Evolutionary conservation across 1,284 basidiomycete species (phyloP).

Genomic region (Wolfiporia cocos): DNA sequence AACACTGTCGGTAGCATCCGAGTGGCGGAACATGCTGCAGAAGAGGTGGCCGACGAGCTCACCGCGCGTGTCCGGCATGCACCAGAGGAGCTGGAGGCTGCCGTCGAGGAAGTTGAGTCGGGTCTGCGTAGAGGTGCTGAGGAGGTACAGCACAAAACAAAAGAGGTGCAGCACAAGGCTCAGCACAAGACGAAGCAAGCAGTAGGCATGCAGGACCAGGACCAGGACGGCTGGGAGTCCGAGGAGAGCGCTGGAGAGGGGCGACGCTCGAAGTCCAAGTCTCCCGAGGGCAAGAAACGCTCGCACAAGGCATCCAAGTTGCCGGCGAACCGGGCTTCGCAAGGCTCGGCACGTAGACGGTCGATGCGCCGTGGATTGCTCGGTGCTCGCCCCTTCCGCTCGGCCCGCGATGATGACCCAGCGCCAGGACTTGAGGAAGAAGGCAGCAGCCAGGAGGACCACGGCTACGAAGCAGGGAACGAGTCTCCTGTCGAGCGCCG

Average conservation of each 20-base stretch:
- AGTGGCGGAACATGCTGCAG: slow-evolving; percentile 19
- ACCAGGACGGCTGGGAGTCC: slow-evolving; percentile 43
- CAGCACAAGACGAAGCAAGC: slow-evolving; percentile 12
- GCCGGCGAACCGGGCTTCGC: slow-evolving; percentile 8
- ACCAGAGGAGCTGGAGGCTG: slow-evolving; percentile 27
- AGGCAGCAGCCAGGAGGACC: too few relatives aligned
- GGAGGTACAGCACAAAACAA: slow-evolving; percentile 13
- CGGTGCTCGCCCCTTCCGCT: slow-evolving; percentile 12
- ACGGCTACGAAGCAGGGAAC: too few relatives aligned
- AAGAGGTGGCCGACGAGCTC: slow-evolving; percentile 23
- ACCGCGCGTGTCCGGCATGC: slow-evolving; percentile 23
- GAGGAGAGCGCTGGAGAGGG: slow-evolving; percentile 29
- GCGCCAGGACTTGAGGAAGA: not conserved
- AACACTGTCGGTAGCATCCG: slow-evolving; percentile 18
- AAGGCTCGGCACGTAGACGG: not conserved
- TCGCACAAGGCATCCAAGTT: slow-evolving; percentile 17
- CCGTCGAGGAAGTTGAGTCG: slow-evolving; percentile 27
- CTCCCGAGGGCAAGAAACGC: slow-evolving; percentile 10
- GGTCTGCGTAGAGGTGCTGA: slow-evolving; percentile 12
- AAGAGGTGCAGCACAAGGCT: slow-evolving; percentile 17
- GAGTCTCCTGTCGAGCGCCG: slow-evolving; percentile 15
- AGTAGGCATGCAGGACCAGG: slow-evolving; percentile 10
- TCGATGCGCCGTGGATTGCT: slow-evolving; percentile 22
- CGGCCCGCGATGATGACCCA: slow-evolving; percentile 15
- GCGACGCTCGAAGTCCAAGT: slow-evolving; percentile 6